phyloP scores from a whole-genome alignment of 305 asterid species.

The Rubia balearica region DNA sequence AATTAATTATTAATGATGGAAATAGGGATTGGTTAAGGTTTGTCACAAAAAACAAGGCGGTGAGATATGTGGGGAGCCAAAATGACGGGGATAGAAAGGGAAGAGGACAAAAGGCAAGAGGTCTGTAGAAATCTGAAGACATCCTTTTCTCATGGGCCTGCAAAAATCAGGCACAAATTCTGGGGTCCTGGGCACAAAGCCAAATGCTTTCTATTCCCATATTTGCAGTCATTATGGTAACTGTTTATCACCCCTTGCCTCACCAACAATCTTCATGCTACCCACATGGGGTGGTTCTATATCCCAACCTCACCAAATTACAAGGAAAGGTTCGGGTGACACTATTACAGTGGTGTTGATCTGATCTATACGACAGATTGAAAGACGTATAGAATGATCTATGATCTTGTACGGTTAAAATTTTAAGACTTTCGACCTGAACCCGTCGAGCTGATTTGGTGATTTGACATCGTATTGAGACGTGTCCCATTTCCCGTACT shows the following conservation, averaged over 20 bases:
- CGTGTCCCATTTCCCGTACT: too few relatives aligned
- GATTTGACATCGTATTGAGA: too few relatives aligned
- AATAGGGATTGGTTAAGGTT: not conserved
- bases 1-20: not conserved
- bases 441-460: too few relatives aligned
- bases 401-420: too few relatives aligned
- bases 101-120: constrained; percentile 23
- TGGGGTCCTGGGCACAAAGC: constrained; percentile 28
- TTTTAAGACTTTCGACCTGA: too few relatives aligned
- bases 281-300: constrained; percentile 41
- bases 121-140: constrained; percentile 22
- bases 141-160: constrained; percentile 46
- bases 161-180: constrained; percentile 50
- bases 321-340: too few relatives aligned
- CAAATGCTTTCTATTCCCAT: constrained; percentile 9
- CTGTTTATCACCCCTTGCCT: constrained; percentile 46
- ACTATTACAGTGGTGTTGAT: too few relatives aligned
- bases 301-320: constrained; percentile 15
- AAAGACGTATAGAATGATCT: too few relatives aligned
- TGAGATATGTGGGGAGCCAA: constrained; percentile 11
- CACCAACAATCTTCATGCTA: constrained; percentile 41
- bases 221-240: constrained; percentile 38
- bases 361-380: too few relatives aligned
- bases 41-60: not conserved
- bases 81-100: constrained; percentile 12